Evolutionary conservation across 345 rosid species (phyloP).

Genomic region (Brassica juncea): DNA sequence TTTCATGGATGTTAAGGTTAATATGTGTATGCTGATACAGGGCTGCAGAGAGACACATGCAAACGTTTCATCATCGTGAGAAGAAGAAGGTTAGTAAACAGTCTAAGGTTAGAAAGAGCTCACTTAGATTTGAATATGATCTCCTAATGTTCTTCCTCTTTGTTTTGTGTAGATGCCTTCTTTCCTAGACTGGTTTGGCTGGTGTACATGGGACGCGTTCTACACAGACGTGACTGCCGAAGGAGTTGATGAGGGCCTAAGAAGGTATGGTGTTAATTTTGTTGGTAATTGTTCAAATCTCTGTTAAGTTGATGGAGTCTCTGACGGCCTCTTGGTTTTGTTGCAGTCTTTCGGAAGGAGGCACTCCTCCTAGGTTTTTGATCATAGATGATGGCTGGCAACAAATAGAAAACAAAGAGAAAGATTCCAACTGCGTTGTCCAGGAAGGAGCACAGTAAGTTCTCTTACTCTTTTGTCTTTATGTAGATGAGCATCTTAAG

Average conservation of each 20-base stretch:
- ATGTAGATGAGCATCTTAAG: constrained; percentile 8
- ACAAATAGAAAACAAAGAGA: constrained; percentile 85
- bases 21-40: constrained; percentile 42
- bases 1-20: constrained; percentile 4
- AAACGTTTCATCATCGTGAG: constrained; percentile 85
- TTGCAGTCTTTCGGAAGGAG: constrained; percentile 87
- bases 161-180: constrained; percentile 63
- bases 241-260: constrained; percentile 91
- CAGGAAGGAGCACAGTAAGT: constrained; percentile 99
- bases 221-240: constrained; percentile 96
- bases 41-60: constrained; percentile 82
- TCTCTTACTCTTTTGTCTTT: constrained; percentile 24
- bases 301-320: constrained; percentile 11
- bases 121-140: constrained; percentile 20
- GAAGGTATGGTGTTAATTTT: constrained; percentile 49
- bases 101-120: background rate
- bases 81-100: constrained; percentile 63
- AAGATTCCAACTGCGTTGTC: constrained; percentile 56
- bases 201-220: constrained; percentile 99
- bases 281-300: background rate
- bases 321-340: constrained; percentile 30
- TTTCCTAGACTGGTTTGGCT: constrained; percentile 95
- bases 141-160: constrained; percentile 18
- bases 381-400: constrained; percentile 99
- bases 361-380: constrained; percentile 88